A percentile compares a stretch with the other conserved stretches of the same genome.
phyloP scores from a whole-genome alignment of 352 stramenopile species.

The Thalassiosira oceanica region DNA sequence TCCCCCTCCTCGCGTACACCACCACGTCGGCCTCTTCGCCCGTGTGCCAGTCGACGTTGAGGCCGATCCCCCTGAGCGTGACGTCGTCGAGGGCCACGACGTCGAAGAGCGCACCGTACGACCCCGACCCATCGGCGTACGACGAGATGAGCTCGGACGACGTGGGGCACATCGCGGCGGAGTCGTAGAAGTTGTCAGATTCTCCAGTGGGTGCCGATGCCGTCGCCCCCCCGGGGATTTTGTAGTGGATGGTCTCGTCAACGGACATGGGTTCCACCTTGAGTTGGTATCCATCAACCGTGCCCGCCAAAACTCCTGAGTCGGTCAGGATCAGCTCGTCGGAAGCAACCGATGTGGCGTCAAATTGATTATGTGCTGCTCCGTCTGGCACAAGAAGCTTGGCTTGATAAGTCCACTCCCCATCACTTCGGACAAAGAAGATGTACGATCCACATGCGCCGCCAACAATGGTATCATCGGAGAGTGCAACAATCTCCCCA shows the following conservation, averaged over 20 bases:
- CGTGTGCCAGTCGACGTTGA: slow-evolving; percentile 39
- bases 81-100: slow-evolving; percentile 15
- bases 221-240: background rate
- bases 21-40: slow-evolving; percentile 8
- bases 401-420: background rate
- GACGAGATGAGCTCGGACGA: slow-evolving; percentile 18
- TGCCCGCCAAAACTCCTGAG: too few species aligned
- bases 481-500: background rate
- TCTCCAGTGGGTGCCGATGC: background rate
- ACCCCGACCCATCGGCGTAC: slow-evolving; percentile 29
- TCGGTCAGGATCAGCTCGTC: too few species aligned
- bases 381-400: background rate
- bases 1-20: slow-evolving; percentile 28
- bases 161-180: slow-evolving; percentile 1
- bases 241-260: too few species aligned
- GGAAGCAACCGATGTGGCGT: too few species aligned
- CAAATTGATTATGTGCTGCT: background rate
- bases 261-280: too few species aligned
- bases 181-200: background rate
- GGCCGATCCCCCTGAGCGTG: slow-evolving; percentile 31
- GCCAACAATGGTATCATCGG: background rate
- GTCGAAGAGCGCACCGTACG: slow-evolving; percentile 32
- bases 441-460: background rate
- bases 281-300: too few species aligned
- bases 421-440: background rate